Conservation (phyloP, 768 basidiomycete species). For the Leccinum pellstonianum region DNA sequence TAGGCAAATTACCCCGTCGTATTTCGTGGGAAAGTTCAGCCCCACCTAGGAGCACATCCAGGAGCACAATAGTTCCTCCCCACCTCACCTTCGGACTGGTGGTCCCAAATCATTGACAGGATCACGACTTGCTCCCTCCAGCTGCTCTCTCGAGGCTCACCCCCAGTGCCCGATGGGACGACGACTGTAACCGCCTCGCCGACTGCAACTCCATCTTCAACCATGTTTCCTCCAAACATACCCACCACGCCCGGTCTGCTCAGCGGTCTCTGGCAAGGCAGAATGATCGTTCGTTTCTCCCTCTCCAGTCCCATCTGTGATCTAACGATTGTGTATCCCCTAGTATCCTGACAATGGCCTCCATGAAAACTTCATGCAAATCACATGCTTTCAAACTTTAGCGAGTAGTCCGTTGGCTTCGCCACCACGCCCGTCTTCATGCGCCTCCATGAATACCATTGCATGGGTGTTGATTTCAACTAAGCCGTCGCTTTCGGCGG, state of each 20-base stretch:
- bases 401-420: conserved; percentile 36
- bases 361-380: conserved; percentile 21
- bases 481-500: conserved; percentile 35
- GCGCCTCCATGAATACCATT: conserved; percentile 55
- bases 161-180: conserved; percentile 50
- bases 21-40: conserved; percentile 10
- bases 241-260: conserved; percentile 51
- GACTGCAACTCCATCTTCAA: conserved; percentile 43
- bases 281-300: conserved; percentile 50
- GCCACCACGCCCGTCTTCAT: conserved; percentile 55
- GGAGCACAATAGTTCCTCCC: conserved; percentile 48
- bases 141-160: conserved; percentile 27
- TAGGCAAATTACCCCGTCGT: too few relatives aligned
- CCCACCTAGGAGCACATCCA: conserved; percentile 60
- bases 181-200: conserved; percentile 55
- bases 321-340: not conserved
- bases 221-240: conserved; percentile 28
- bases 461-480: conserved; percentile 39
- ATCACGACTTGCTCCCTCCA: conserved; percentile 21
- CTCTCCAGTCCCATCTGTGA: not conserved
- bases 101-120: conserved; percentile 10
- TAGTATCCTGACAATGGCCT: conserved; percentile 24
- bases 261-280: conserved; percentile 61
- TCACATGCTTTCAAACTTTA: conserved; percentile 31
- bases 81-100: conserved; percentile 21